Base-by-base conservation (phyloP, 2,329 filamentous ascomycete genomes). In the Mollisiaceae sp. region DNA sequence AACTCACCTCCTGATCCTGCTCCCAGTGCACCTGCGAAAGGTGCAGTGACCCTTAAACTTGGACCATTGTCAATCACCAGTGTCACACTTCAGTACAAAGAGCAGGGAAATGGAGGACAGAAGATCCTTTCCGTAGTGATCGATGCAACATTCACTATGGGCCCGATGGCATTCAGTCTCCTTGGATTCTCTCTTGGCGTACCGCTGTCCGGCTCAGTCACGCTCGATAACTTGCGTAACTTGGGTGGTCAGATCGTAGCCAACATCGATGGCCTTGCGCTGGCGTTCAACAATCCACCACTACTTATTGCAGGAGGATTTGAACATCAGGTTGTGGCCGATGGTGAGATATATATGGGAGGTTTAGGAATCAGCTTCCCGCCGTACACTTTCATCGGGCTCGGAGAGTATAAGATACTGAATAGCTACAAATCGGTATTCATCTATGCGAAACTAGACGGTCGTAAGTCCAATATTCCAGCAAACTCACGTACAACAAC, bases 351-450 rank as follows among this genome's bases (percentile, higher is more conserved):
- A 11, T 52, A 52, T 20, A 52, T 20, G 45, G 45, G 45, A 20
- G 45, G 45, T 11, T 11, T 52, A 11, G 24, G 45, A 11, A 20
- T 52, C 24, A 11, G 45, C n/a, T 52, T 52, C 11, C 45, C n/a
- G 3, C n/a, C 45, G 14, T 52, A 27, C n/a, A 52, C n/a, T 27
- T 52, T 52, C 45, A 11, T 52, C 5, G 45, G n/a, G 8, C n/a
- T 52, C 45, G 45, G 45, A 52, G 45, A 52, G 24, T 52, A 52
- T 12, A 27, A 20, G n/a, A 52, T 52, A 15, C 9, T 52, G n/a
- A 18, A 20, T 12, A 27, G 22, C n/a, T 52, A 22, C 24, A 52
- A 52, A 52, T 52, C 45, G 6, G 24, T 52, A 11, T 52, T 52
- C 24, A 27, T 52, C n/a, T 52, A 52, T 52, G 45, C 45, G 11